Evolutionary conservation across 768 basidiomycete genomes (phyloP).

Genomic region (Mycena maculata): DNA sequence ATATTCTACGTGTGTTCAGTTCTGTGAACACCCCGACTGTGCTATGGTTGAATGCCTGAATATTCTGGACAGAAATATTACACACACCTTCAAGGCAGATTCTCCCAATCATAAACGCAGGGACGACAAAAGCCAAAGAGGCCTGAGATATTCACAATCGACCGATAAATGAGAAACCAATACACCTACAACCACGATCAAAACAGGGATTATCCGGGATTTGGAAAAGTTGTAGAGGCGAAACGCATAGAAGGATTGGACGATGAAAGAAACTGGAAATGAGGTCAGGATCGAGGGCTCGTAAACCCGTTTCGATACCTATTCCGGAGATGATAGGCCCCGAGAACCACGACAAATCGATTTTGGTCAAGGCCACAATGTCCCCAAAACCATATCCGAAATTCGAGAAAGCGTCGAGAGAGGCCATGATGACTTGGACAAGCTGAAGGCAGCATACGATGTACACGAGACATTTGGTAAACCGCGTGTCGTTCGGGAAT

Average conservation of each 20-base stretch:
- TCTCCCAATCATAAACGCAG: not conserved
- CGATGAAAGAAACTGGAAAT: not conserved
- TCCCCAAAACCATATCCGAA: conserved; percentile 12
- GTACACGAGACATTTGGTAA: conserved; percentile 1
- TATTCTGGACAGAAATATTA: not conserved
- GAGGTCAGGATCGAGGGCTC: too few species aligned
- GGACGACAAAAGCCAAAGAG: not conserved
- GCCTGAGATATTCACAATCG: not conserved
- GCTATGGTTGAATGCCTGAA: not conserved
- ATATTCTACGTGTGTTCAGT: not conserved
- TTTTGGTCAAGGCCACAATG: not conserved
- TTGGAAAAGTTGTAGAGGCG: not conserved
- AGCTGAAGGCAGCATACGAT: not conserved
- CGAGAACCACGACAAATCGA: not conserved
- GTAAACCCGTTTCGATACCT: not conserved
- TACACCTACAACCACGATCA: not conserved
- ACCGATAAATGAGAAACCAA: too few species aligned
- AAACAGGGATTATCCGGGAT: not conserved
- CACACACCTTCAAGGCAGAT: not conserved
- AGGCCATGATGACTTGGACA: not conserved
- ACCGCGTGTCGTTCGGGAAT: not conserved
- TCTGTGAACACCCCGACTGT: not conserved
- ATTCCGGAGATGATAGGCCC: not conserved
- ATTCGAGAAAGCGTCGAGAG: not conserved
- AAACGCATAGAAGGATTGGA: conserved; percentile 15